These are phyloP conservation scores for Halophytophthora batemanensis DNA, from an alignment of 352 stramenopile genomes.

Conservation along the genomic window DNA sequence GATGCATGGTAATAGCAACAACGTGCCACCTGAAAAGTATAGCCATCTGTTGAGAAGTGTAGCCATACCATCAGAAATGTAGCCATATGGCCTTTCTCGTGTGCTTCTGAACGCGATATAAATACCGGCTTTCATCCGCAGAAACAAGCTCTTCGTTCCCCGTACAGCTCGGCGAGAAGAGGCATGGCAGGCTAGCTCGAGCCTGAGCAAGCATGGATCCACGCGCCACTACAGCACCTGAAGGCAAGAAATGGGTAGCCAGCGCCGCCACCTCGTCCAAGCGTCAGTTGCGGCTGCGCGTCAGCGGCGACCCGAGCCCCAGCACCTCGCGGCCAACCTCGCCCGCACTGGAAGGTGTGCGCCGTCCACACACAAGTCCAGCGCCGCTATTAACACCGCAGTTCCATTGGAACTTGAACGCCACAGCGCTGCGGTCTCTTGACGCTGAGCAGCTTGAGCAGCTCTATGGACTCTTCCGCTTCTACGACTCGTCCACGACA, in stretches of 20 bases:
- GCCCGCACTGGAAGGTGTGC: neutral
- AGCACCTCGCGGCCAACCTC: neutral
- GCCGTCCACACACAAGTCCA: constrained; percentile 15
- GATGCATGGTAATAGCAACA: too few species aligned
- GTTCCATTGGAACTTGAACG: constrained; percentile 62
- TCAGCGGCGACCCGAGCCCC: neutral
- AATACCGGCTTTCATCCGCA: too few species aligned
- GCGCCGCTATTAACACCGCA: constrained; percentile 20
- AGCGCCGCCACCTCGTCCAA: neutral
- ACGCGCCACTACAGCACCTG: constrained; percentile 8
- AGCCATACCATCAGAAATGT: too few species aligned
- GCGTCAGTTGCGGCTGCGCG: constrained; percentile 8
- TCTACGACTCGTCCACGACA: constrained; percentile 56
- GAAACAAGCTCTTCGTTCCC: too few species aligned
- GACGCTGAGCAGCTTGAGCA: constrained; percentile 23
- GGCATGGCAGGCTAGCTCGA: too few species aligned
- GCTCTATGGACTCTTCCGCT: constrained; percentile 52
- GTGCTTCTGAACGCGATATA: too few species aligned
- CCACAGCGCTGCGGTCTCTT: constrained; percentile 26
- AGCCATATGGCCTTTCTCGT: too few species aligned
- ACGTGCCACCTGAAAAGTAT: too few species aligned
- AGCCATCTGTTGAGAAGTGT: too few species aligned
- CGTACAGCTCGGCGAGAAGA: too few species aligned
- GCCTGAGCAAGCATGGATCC: constrained; percentile 5
- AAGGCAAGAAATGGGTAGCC: constrained; percentile 10